phyloP scores from a whole-genome alignment of 768 basidiomycete species.

The Mycena leptocephala region DNA sequence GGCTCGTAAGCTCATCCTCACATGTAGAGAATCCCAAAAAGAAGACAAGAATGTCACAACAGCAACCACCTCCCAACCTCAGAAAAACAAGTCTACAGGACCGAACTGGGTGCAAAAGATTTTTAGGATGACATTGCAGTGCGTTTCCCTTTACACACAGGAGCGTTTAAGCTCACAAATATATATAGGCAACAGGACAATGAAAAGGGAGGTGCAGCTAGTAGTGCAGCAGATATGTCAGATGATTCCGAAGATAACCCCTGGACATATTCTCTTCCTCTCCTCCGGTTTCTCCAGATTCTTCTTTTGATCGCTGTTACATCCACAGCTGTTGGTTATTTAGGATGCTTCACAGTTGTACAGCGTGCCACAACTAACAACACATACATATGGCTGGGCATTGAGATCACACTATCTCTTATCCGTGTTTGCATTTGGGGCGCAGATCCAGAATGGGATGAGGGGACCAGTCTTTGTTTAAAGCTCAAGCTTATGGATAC shows the following conservation, averaged over 20 bases:
- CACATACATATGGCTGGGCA: slow-evolving; percentile 22
- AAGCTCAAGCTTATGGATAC: background rate
- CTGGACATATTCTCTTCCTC: too few relatives aligned
- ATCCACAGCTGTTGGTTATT: slow-evolving; percentile 6
- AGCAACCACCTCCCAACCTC: too few relatives aligned
- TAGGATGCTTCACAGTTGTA: slow-evolving; percentile 25
- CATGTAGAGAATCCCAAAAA: too few relatives aligned
- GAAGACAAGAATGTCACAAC: too few relatives aligned
- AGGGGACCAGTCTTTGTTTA: background rate
- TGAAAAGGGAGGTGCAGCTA: too few relatives aligned
- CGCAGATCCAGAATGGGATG: slow-evolving; percentile 9
- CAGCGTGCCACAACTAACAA: background rate
- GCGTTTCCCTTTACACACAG: too few relatives aligned
- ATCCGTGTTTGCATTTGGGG: slow-evolving; percentile 9
- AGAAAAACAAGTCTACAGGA: too few relatives aligned
- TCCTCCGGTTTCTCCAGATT: background rate
- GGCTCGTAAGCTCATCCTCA: too few relatives aligned
- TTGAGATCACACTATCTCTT: slow-evolving; percentile 15
- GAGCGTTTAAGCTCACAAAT: too few relatives aligned
- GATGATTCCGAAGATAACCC: background rate
- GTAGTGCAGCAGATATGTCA: background rate
- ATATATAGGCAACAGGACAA: too few relatives aligned
- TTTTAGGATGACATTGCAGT: too few relatives aligned
- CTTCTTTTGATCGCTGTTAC: background rate
- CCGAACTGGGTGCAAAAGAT: too few relatives aligned